Evolutionary conservation across 805 yeast genomes (phyloP).

Genomic region (Kuraishia piskuri): DNA sequence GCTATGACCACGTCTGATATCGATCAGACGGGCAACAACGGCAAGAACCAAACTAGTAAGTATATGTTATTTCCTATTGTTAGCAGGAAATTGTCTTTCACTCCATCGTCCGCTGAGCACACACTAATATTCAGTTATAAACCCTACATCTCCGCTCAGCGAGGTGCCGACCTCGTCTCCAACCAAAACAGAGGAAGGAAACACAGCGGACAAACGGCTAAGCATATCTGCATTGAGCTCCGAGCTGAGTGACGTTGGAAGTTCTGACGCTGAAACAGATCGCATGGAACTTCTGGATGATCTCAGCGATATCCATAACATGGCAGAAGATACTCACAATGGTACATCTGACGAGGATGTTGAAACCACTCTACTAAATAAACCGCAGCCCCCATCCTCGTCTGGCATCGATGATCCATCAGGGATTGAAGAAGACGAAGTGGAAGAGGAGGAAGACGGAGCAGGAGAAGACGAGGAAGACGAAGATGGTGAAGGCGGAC

Average conservation of each 20-base stretch:
- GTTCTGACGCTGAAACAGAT: constrained; percentile 90
- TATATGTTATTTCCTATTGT: too few relatives aligned
- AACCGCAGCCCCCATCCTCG: neutral
- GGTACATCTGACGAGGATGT: constrained; percentile 32
- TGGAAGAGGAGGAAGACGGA: constrained; percentile 17
- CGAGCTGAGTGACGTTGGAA: constrained; percentile 49
- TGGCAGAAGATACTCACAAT: constrained; percentile 25
- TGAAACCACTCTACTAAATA: neutral
- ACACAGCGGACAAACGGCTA: neutral
- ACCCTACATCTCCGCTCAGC: neutral
- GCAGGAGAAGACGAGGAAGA: constrained; percentile 9
- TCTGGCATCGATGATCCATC: constrained; percentile 7
- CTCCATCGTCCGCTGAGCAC: neutral
- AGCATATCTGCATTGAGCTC: constrained; percentile 21
- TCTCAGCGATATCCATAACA: constrained; percentile 38
- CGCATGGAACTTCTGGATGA: constrained; percentile 59
- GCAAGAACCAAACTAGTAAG: neutral
- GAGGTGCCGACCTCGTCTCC: constrained; percentile 1
- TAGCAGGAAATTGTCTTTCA: too few relatives aligned
- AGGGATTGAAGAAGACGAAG: constrained; percentile 10
- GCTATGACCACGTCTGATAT: neutral
- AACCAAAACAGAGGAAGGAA: neutral
- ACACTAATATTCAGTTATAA: neutral
- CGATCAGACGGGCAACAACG: neutral
- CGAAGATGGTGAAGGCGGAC: constrained; percentile 4